A percentile compares a stretch with the other conserved stretches of the same genome.
Conservation (phyloP, 352 stramenopile genomes). For the Chrysophaeum taylorii region DNA sequence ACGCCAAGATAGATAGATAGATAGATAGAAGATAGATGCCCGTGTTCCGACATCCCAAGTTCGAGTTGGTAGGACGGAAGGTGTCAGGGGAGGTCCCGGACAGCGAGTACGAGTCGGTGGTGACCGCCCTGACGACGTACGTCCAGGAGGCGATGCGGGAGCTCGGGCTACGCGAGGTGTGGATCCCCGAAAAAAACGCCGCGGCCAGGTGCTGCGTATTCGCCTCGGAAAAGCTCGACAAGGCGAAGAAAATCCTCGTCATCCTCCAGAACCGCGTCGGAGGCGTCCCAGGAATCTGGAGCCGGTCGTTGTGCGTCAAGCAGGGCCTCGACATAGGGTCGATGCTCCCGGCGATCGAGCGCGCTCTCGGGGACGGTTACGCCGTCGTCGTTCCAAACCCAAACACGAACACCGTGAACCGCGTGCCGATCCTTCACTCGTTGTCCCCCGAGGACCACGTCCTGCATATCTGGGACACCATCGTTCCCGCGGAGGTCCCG, state of each 20-base stretch:
- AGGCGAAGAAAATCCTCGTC: conserved; percentile 29
- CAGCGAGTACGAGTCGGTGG: no score
- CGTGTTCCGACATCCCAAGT: no score
- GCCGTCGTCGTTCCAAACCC: conserved; percentile 71
- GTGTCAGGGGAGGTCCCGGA: no score
- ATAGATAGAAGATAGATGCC: no score
- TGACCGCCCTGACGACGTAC: no score
- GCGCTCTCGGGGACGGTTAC: conserved; percentile 56
- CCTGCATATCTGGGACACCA: conserved; percentile 69
- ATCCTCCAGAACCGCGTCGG: conserved; percentile 32
- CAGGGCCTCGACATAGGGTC: conserved; percentile 70
- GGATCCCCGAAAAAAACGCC: no score
- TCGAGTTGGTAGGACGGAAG: no score
- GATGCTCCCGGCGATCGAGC: conserved; percentile 71
- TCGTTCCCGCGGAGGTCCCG: conserved; percentile 66
- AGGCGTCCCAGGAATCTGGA: conserved; percentile 59
- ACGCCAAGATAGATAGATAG: no score
- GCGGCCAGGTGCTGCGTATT: no score
- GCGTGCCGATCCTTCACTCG: conserved; percentile 2
- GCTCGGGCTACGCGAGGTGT: no score
- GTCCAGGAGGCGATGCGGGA: no score
- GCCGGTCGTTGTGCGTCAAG: conserved; percentile 59
- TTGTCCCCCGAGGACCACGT: conserved; percentile 68
- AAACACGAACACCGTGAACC: conserved; percentile 69
- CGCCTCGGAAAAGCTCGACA: no score